These are phyloP conservation scores for Leishmania amazonensis DNA, from an alignment of 208 protist species.

Conservation along the genomic window DNA sequence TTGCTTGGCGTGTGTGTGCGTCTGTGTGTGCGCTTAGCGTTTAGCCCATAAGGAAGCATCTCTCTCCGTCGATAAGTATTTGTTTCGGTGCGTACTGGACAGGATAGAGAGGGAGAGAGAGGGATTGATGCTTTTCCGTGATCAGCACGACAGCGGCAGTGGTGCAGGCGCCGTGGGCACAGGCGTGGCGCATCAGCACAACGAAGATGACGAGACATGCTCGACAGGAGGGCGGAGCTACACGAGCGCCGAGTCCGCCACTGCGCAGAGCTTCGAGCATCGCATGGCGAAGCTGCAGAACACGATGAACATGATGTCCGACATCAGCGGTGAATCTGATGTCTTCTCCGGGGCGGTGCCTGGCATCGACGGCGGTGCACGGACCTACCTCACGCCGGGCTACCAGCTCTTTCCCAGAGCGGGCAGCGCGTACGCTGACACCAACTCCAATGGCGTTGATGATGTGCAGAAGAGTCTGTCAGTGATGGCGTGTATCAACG, in stretches of 20 bases:
- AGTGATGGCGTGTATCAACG: background rate
- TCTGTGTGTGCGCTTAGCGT: background rate
- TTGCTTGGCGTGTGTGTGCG: background rate
- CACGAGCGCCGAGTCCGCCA: slow-evolving; percentile 33
- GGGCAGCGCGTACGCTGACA: slow-evolving; percentile 2
- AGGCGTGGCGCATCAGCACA: slow-evolving; percentile 10
- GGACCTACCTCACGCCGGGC: slow-evolving; percentile 16
- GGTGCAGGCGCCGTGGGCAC: slow-evolving; percentile 20
- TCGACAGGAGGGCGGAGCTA: slow-evolving; percentile 37
- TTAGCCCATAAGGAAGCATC: too few relatives aligned
- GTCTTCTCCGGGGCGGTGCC: background rate
- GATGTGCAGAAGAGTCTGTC: slow-evolving; percentile 9
- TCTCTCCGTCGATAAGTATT: background rate
- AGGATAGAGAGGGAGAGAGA: background rate
- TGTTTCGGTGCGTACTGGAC: background rate
- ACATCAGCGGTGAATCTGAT: background rate
- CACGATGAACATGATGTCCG: background rate
- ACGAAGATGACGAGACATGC: slow-evolving; percentile 28
- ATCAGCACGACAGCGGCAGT: slow-evolving; percentile 20
- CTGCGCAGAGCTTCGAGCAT: slow-evolving; percentile 41
- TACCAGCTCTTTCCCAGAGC: slow-evolving; percentile 25
- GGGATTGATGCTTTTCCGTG: slow-evolving; percentile 27
- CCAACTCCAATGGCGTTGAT: background rate
- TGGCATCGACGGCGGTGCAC: background rate
- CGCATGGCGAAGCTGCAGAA: slow-evolving; percentile 38